phyloP scores from a whole-genome alignment of 345 rosid species.

The Arabidopsis suecica region DNA sequence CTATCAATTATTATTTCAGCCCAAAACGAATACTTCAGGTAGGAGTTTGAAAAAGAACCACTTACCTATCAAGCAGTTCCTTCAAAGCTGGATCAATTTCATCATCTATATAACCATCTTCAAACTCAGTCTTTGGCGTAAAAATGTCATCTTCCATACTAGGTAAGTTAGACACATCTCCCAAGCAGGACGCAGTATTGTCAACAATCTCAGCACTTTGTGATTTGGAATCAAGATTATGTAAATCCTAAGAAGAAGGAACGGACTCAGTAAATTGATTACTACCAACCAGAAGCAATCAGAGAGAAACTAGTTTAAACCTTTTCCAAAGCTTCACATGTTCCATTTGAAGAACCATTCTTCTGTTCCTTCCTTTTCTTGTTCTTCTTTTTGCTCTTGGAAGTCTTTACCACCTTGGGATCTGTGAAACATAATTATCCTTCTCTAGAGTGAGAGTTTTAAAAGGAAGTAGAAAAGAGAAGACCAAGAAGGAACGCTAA shows the following conservation, averaged over 20 bases:
- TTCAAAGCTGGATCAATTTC: conserved; percentile 87
- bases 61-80: conserved; percentile 87
- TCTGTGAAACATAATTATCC: conserved; percentile 53
- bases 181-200: conserved; percentile 42
- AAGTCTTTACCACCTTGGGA: conserved; percentile 63
- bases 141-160: conserved; percentile 50
- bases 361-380: conserved; percentile 64
- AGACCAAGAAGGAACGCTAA: conserved; percentile 36
- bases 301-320: conserved; percentile 47
- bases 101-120: conserved; percentile 78
- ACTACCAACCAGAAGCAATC: conserved; percentile 25
- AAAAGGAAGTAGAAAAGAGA: conserved; percentile 41
- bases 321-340: conserved; percentile 50
- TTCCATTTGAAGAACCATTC: conserved; percentile 40
- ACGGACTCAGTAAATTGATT: conserved; percentile 32
- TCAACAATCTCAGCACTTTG: conserved; percentile 48
- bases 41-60: not conserved
- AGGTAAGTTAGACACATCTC: conserved; percentile 53
- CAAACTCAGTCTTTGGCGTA: conserved; percentile 61
- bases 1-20: conserved; percentile 1
- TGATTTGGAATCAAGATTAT: conserved; percentile 48
- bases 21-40: not conserved
- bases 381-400: conserved; percentile 77
- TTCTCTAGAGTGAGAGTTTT: conserved; percentile 37
- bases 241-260: conserved; percentile 55